These are phyloP conservation scores for Solanum hybrid DNA, from an alignment of 305 asterid genomes.

Conservation along the genomic window DNA sequence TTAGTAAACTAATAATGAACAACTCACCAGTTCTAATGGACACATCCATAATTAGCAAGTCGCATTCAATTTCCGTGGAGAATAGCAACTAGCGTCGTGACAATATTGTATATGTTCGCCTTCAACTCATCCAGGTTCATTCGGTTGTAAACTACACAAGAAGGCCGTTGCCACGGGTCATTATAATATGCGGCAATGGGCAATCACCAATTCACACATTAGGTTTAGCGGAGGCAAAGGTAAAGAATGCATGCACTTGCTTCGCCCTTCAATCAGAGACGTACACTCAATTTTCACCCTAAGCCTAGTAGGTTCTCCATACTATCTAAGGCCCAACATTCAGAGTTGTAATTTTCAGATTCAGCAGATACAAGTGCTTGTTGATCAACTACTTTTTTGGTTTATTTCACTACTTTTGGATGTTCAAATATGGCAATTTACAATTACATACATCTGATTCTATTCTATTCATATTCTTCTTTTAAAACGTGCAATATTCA, in stretches of 20 bases:
- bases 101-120: not conserved
- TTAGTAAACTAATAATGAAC: too few relatives aligned
- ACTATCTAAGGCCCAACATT: not conserved
- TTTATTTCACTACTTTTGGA: too few relatives aligned
- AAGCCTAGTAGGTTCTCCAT: not conserved
- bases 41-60: not conserved
- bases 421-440: too few relatives aligned
- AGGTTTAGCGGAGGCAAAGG: not conserved
- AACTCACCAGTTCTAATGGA: not conserved
- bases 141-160: not conserved
- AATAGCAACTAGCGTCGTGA: too few relatives aligned
- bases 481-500: too few relatives aligned
- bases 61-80: not conserved
- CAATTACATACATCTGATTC: too few relatives aligned
- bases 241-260: not conserved
- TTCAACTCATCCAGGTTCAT: not conserved
- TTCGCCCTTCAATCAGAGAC: not conserved
- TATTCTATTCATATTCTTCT: too few relatives aligned
- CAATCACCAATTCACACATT: too few relatives aligned
- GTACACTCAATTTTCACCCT: not conserved
- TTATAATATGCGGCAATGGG: not conserved
- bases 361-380: too few relatives aligned
- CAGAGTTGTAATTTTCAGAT: not conserved
- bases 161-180: not conserved
- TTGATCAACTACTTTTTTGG: too few relatives aligned